phyloP scores from a whole-genome alignment of 2,329 filamentous ascomycete species.

The Xylariaceae sp. region DNA sequence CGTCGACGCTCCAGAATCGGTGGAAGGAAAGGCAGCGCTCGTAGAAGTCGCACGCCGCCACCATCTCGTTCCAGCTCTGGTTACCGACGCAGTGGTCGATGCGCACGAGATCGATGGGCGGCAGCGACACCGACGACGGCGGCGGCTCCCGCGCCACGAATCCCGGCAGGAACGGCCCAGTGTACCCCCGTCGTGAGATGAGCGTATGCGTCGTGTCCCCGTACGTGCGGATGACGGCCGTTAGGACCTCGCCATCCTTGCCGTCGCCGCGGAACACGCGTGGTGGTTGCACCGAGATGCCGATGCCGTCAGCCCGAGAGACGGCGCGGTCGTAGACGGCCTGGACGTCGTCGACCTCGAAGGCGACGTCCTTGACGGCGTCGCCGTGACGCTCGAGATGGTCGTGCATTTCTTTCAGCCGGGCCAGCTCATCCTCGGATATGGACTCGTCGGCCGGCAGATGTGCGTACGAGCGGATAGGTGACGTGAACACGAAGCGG shows the following conservation, averaged over 20 bases:
- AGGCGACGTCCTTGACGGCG: constrained; percentile 93
- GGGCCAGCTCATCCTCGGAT: constrained; percentile 65
- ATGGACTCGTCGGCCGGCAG: constrained; percentile 67
- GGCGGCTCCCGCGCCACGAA: constrained; percentile 65
- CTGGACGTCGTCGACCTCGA: constrained; percentile 89
- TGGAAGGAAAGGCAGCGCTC: constrained; percentile 91
- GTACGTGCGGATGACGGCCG: constrained; percentile 87
- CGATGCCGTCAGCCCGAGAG: constrained; percentile 58
- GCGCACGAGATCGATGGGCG: constrained; percentile 69
- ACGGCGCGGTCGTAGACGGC: constrained; percentile 80
- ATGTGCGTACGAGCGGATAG: constrained; percentile 68
- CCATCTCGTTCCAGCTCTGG: constrained; percentile 93
- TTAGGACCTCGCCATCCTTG: constrained; percentile 69
- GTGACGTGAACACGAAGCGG: constrained; percentile 84
- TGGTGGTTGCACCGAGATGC: constrained; percentile 66
- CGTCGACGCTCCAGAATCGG: constrained; percentile 97
- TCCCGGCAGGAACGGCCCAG: constrained; percentile 81
- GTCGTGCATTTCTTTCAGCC: constrained; percentile 77
- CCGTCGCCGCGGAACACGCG: constrained; percentile 57
- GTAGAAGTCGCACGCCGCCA: constrained; percentile 72
- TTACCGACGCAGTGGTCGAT: constrained; percentile 99
- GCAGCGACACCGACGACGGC: constrained; percentile 55
- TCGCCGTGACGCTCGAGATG: constrained; percentile 91
- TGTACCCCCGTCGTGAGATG: constrained; percentile 74
- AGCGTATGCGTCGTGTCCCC: constrained; percentile 95